Evolutionary conservation across 441 rosid species (phyloP), one percentile per base, ranked within the genome.

Genomic region (Syzygium syzygioides): DNA sequence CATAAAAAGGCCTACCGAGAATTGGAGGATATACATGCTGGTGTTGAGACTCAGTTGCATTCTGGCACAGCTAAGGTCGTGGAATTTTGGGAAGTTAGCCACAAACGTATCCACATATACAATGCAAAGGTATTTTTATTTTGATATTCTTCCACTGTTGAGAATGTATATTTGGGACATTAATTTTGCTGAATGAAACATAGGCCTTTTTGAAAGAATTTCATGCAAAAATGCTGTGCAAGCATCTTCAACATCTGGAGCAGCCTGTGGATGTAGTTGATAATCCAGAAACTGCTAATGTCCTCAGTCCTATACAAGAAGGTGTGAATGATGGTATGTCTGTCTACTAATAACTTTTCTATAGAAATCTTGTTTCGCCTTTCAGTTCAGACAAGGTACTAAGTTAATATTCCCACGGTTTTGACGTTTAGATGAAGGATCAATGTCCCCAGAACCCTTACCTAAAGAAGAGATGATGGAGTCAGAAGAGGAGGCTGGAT

Each of bases 151-250:
- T 86, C 64, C 86, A 32, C 56, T 79, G 79, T 41, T 89, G 45
- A 50, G 7, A n/a, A 32, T n/a, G 86, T 85, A 56, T 52, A 83
- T 79, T 55, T 84, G 87, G 86, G 60, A 86, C 85, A 88, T 93
- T 62, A 91, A 66, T 41, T 9, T 48, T 89, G 53, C 79, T 86
- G 89, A 87, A 88, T 92, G 91, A 62, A 91, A 86, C 76, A 88
- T 92, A 97, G 98, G 99, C 99, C 91, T 92, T 97, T 90, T 91
- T 96, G 94, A 96, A 94, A 91, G 99, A 96, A 93, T 96, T 96
- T 91, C 97, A 98, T 88, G 93, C 95, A 79, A 95, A 94, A 91
- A 96, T 96, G 96, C 90, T 98, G 87, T 96, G 95, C 86, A 93
- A 92, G 87, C 94, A 95, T 93, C 93, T 95, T 89, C 95, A 94